Evolutionary conservation across 2,329 filamentous ascomycete genomes (phyloP).

Genomic region (Aureobasidium melanogenum): DNA sequence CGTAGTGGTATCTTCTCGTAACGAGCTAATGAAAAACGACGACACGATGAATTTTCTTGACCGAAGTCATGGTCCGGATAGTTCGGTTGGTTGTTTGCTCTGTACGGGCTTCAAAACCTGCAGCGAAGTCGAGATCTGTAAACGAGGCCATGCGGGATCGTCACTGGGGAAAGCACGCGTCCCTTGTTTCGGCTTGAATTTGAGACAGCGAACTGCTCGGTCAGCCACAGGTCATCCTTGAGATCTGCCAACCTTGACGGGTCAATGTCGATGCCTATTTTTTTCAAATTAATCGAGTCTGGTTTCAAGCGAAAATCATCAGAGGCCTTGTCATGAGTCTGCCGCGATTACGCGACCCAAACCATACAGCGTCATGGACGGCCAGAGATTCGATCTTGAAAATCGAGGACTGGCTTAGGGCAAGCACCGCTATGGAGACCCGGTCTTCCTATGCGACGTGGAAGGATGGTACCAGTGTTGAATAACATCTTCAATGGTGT

Average conservation of each 20-base stretch:
- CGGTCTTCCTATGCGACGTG: not conserved
- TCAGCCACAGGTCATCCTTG: not conserved
- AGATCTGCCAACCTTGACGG: not conserved
- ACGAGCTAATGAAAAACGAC: too few relatives aligned
- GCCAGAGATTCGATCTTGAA: not conserved
- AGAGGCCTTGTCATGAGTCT: not conserved
- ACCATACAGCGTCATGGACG: not conserved
- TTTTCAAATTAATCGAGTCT: not conserved
- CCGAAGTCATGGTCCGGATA: not conserved
- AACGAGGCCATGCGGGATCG: not conserved
- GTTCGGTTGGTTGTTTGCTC: not conserved
- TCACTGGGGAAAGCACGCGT: not conserved
- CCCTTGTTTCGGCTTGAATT: not conserved
- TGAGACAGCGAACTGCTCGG: constrained; percentile 5
- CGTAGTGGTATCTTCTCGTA: not conserved
- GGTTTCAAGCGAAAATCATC: not conserved
- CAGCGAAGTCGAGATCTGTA: not conserved
- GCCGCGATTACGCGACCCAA: not conserved
- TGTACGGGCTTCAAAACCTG: not conserved
- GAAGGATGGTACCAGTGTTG: not conserved
- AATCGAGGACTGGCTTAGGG: not conserved
- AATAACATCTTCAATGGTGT: too few relatives aligned
- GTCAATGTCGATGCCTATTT: constrained; percentile 7
- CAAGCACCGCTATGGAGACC: not conserved
- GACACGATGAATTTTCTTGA: not conserved